phyloP scores from a whole-genome alignment of 2,329 filamentous ascomycete genomes.

The Talaromyces atroroseus region DNA sequence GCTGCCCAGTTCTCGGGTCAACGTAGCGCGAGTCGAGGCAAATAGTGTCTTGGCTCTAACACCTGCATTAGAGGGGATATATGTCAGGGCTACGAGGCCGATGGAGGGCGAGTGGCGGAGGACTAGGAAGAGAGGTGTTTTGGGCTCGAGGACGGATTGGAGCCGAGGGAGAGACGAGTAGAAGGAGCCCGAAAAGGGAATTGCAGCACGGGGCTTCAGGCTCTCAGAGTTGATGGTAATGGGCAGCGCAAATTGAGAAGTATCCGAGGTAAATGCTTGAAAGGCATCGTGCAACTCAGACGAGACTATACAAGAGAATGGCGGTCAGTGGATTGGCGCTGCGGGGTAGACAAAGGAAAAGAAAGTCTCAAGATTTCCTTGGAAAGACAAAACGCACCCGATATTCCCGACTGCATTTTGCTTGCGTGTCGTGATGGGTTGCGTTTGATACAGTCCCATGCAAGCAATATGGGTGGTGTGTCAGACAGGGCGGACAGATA shows the following conservation, averaged over 20 bases:
- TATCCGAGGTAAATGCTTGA: slow-evolving; percentile 36
- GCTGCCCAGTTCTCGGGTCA: slow-evolving; percentile 55
- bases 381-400: slow-evolving; percentile 28
- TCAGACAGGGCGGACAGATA: not conserved
- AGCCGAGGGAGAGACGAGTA: slow-evolving; percentile 48
- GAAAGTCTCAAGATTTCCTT: not conserved
- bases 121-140: slow-evolving; percentile 56
- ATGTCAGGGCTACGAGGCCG: slow-evolving; percentile 51
- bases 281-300: slow-evolving; percentile 44
- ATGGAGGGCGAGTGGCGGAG: slow-evolving; percentile 41
- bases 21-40: slow-evolving; percentile 57
- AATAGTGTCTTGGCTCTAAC: slow-evolving; percentile 63
- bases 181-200: slow-evolving; percentile 44
- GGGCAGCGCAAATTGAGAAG: slow-evolving; percentile 41
- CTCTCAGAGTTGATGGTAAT: slow-evolving; percentile 42
- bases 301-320: slow-evolving; percentile 31
- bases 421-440: not conserved
- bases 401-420: slow-evolving; percentile 47
- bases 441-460: not conserved
- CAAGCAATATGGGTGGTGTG: not conserved
- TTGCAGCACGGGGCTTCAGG: slow-evolving; percentile 35
- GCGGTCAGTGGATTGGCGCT: slow-evolving; percentile 5
- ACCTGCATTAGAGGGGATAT: slow-evolving; percentile 58
- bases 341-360: slow-evolving; percentile 7
- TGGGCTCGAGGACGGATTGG: slow-evolving; percentile 48